Evolutionary conservation across 208 protist species (phyloP), one percentile per base, ranked within the genome.

Genomic region (Crithidia sp.): DNA sequence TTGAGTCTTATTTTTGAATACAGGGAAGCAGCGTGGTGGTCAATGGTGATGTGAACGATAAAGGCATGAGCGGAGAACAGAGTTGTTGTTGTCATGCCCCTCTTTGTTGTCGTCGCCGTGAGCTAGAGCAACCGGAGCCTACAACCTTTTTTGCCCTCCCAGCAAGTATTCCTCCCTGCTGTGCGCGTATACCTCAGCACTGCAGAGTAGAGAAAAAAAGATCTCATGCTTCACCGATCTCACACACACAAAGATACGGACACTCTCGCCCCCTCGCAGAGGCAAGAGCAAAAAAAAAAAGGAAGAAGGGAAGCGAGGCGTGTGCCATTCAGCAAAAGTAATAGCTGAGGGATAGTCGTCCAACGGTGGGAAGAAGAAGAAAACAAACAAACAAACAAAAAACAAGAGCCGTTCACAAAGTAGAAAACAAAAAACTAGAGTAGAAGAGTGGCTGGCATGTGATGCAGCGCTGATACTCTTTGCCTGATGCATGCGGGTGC

Each of bases 381-480:
- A 14, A 14, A 70, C 7, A 56, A 70, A 56, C 36, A 39, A n/a
- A 70, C 5, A 44, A 44, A 49, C 49, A 54, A 57, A 55, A 12
- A 54, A 65, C 3, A 44, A 41, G 2, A 55, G 16, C 7, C 8
- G n/a, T 19, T 17, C 8, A 55, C 16, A 55, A 17, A 55, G n/a
- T 17, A 55, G 12, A 55, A 55, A 55, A 55, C 0, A 55, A 55
- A 55, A 55, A 55, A 55, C 0, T 17, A 55, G n/a, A 28, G 28
- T 28, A 28, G 28, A 28, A 2, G 28, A 28, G 28, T 28, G 28
- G 28, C 28, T 28, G 1, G 28, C 28, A 28, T 28, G 28, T 28
- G 28, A 28, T 28, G 28, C 28, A 28, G 28, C 28, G 28, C 28
- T 28, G 28, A 28, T 28, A 28, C 28, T 28, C 28, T 28, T 28